Evolutionary conservation across 352 stramenopile genomes (phyloP).

Genomic region (Globisporangium paddicum): DNA sequence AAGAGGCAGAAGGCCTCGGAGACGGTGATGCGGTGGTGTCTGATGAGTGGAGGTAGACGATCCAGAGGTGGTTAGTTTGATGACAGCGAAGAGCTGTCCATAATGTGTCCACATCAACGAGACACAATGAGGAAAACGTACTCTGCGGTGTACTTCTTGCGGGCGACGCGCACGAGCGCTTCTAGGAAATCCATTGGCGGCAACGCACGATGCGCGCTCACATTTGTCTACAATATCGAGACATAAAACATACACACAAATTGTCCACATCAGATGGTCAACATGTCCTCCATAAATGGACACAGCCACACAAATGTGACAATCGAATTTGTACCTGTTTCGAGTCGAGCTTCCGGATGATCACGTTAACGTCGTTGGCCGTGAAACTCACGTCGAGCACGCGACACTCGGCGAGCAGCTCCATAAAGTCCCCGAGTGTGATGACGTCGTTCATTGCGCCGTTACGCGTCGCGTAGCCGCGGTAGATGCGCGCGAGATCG

Average conservation of each 20-base stretch:
- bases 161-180: slow-evolving; percentile 45
- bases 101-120: neutral
- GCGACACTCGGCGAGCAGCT: slow-evolving; percentile 63
- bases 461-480: slow-evolving; percentile 47
- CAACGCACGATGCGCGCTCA: slow-evolving; percentile 39
- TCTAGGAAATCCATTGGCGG: slow-evolving; percentile 65
- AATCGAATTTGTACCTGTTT: slow-evolving; percentile 23
- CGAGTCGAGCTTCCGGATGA: slow-evolving; percentile 44
- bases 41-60: too few relatives aligned
- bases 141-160: slow-evolving; percentile 66
- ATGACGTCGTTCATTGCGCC: slow-evolving; percentile 38
- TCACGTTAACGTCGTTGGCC: slow-evolving; percentile 31
- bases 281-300: neutral
- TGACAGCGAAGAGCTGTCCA: too few relatives aligned
- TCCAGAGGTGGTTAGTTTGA: neutral
- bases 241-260: neutral
- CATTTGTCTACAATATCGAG: slow-evolving; percentile 17
- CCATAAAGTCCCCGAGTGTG: slow-evolving; percentile 45
- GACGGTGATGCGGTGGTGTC: slow-evolving; percentile 54
- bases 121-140: slow-evolving; percentile 15
- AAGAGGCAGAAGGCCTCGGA: slow-evolving; percentile 77
- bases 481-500: slow-evolving; percentile 72
- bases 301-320: neutral
- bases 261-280: neutral
- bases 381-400: slow-evolving; percentile 50